phyloP scores from a whole-genome alignment of 2,329 filamentous ascomycete species.

The Botryotinia convoluta region DNA sequence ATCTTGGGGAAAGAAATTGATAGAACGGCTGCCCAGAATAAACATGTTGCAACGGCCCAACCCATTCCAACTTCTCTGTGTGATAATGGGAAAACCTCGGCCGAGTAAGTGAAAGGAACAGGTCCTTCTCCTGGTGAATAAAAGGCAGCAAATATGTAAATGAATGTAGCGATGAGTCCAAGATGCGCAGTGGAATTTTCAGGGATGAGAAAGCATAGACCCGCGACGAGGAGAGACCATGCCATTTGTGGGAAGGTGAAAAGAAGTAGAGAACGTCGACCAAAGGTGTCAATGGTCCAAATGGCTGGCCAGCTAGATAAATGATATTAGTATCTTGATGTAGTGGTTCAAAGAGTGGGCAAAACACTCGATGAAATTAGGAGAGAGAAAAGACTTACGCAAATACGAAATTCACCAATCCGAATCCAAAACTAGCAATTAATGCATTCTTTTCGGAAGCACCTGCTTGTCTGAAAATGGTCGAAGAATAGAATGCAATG shows the following conservation, averaged over 20 bases:
- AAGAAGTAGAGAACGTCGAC: constrained; percentile 57
- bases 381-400: constrained; percentile 9
- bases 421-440: constrained; percentile 62
- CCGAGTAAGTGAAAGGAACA: constrained; percentile 59
- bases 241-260: constrained; percentile 67
- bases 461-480: constrained; percentile 57
- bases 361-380: not conserved
- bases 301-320: constrained; percentile 59
- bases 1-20: constrained; percentile 48
- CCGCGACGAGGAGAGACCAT: constrained; percentile 60
- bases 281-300: constrained; percentile 62
- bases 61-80: constrained; percentile 63
- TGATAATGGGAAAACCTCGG: constrained; percentile 61
- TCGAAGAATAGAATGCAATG: constrained; percentile 72
- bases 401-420: constrained; percentile 57
- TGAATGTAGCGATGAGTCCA: constrained; percentile 56
- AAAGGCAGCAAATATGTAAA: constrained; percentile 63
- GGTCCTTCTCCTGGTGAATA: constrained; percentile 64
- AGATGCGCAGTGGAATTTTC: constrained; percentile 42
- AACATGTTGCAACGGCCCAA: constrained; percentile 58
- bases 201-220: constrained; percentile 55
- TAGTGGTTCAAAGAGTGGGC: too few relatives aligned
- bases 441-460: constrained; percentile 54
- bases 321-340: constrained; percentile 44
- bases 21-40: constrained; percentile 59